Evolutionary conservation across 306 rosid species (phyloP).

Genomic region (Clitoria ternatea): DNA sequence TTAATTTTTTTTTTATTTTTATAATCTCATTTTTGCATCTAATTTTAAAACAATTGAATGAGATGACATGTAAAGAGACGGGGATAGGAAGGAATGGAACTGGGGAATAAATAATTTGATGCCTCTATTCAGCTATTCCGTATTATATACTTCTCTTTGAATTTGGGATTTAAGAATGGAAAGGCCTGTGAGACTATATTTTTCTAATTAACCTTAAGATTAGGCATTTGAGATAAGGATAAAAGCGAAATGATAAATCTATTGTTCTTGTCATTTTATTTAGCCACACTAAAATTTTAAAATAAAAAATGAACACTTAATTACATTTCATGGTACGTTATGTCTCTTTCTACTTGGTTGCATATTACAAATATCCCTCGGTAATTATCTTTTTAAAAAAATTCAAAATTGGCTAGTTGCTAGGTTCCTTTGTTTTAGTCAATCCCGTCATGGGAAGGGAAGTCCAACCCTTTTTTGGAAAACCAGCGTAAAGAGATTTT

Average conservation of each 20-base stretch:
- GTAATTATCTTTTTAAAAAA: background rate
- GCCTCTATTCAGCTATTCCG: background rate
- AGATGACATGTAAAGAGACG: background rate
- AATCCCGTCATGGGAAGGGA: too few species aligned
- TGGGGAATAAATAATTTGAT: background rate
- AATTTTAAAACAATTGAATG: too few species aligned
- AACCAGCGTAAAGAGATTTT: too few species aligned
- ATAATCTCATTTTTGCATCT: too few species aligned
- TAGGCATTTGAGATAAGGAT: background rate
- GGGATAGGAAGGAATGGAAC: background rate
- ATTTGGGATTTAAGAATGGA: background rate
- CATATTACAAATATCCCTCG: background rate
- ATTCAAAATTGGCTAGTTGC: background rate
- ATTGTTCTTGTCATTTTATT: background rate
- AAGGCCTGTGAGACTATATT: background rate
- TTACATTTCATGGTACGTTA: background rate
- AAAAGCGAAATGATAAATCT: background rate
- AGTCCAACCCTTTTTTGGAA: too few species aligned
- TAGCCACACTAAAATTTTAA: background rate
- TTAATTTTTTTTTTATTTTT: too few species aligned
- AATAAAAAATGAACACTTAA: background rate
- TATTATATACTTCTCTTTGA: background rate
- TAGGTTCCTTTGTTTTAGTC: background rate
- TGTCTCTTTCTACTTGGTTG: background rate
- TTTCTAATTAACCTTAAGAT: background rate